Base-by-base conservation (phyloP, 345 rosid genomes). In the Geranium brycei region DNA sequence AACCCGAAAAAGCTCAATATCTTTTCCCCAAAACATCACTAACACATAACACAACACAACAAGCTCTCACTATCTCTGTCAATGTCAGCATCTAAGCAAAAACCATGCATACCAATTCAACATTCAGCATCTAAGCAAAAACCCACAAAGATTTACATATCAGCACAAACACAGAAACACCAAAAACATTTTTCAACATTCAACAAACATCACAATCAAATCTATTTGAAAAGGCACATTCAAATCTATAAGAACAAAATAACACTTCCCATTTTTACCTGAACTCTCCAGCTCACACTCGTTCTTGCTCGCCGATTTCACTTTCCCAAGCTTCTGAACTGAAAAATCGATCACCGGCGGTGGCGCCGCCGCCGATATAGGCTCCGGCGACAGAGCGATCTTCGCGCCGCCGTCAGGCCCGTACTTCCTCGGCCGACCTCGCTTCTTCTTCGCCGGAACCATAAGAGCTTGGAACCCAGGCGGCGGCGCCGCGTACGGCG, bases 371-470 rank as follows among this genome's bases (percentile, higher is more conserved):
- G 97, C 68, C 5, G 99, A 93, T 62, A 93, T 87, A 28, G 99
- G 97, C 76, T 82, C 83, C 0, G 99, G 97, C 31, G 96, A 90
- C 57, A 93, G 81, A 5, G 96, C 81, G 72, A 71, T 72, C 13
- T 78, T 75, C 40, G 73, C 89, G 6, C 84, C 18, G 16, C 99
- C 99, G 57, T 88, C 99, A 0, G 88, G 91, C 31, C 91, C 95
- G 53, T 93, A 91, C 73, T 93, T 93, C 58, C 97, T 80, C 2
- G 99, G 99, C 72, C 99, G 74, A 35, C 99, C 99, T 59, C 99
- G 80, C 65, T 90, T 90, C 85, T 93, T 93, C 83, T 87, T 93
- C 73, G 59, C 11, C 19, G 80, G 80, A 66, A 76, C 15, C 64
- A 66, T 69, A 2, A 23, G 28, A 23, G 28, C 28, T 23, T 62